Percentiles rank a stretch among this genome's conserved stretches.
Conservation (phyloP, 1,139 yeast species). For the Scheffersomyces stambukii region DNA sequence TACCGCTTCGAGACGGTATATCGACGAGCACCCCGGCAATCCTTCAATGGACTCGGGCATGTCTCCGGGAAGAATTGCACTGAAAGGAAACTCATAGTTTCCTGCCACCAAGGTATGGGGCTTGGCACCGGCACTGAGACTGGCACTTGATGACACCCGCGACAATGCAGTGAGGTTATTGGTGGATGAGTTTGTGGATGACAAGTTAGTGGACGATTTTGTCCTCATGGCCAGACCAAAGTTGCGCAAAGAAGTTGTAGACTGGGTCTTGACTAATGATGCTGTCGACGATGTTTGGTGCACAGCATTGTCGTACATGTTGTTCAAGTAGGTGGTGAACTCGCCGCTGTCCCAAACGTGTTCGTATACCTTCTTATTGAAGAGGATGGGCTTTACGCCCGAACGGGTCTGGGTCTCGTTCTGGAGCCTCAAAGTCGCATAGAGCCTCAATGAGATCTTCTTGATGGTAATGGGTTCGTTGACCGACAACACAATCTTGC, state of each 20-base stretch:
- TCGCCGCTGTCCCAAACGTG: slow-evolving; percentile 73
- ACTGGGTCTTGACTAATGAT: slow-evolving; percentile 26
- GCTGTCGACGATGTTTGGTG: slow-evolving; percentile 28
- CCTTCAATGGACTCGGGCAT: slow-evolving; percentile 91
- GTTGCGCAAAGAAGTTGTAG: slow-evolving; percentile 2
- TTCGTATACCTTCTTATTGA: slow-evolving; percentile 66
- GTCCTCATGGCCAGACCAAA: slow-evolving; percentile 17
- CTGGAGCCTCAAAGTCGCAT: slow-evolving; percentile 56
- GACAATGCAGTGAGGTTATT: slow-evolving; percentile 9
- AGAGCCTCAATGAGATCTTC: slow-evolving; percentile 56
- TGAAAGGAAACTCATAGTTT: slow-evolving; percentile 88
- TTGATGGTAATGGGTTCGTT: slow-evolving; percentile 72
- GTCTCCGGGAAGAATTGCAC: slow-evolving; percentile 78
- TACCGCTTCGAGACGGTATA: slow-evolving; percentile 72
- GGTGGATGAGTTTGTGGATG: slow-evolving; percentile 14
- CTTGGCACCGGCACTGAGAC: slow-evolving; percentile 8
- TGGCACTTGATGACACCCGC: slow-evolving; percentile 10
- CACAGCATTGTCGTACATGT: slow-evolving; percentile 26
- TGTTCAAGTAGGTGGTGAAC: slow-evolving; percentile 28
- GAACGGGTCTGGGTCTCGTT: slow-evolving; percentile 14
- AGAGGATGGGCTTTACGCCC: slow-evolving; percentile 29
- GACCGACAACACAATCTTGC: slow-evolving; percentile 73
- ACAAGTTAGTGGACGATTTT: slow-evolving; percentile 28
- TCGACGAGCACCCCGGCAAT: slow-evolving; percentile 76
- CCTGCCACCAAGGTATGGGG: slow-evolving; percentile 55